Conservation (phyloP, 805 yeast genomes). For the Saccharomycopsis javanensis region DNA sequence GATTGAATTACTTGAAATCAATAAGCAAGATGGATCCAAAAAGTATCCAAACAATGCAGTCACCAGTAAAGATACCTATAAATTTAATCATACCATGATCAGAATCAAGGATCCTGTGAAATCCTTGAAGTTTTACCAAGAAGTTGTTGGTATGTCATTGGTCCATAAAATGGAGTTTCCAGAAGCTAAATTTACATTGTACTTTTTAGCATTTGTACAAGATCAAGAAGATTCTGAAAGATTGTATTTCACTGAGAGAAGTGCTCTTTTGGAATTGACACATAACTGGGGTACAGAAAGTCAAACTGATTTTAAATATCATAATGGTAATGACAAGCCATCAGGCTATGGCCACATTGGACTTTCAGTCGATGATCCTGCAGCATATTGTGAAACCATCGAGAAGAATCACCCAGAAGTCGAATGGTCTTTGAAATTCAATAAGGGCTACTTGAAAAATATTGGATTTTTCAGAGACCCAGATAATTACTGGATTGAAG, state of each 20-base stretch:
- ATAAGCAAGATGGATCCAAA: conserved; percentile 34
- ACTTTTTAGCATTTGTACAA: conserved; percentile 66
- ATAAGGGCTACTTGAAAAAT: conserved; percentile 45
- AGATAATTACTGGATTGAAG: conserved; percentile 80
- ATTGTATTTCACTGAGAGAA: conserved; percentile 37
- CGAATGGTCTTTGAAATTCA: conserved; percentile 49
- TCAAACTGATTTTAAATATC: conserved; percentile 71
- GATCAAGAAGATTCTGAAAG: conserved; percentile 30
- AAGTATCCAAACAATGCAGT: conserved; percentile 28
- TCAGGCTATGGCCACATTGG: conserved; percentile 87
- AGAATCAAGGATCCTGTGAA: conserved; percentile 77
- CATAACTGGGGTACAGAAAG: conserved; percentile 93
- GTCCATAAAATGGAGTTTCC: conserved; percentile 46
- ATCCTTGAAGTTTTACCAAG: conserved; percentile 69
- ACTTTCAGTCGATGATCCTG: conserved; percentile 57
- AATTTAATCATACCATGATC: conserved; percentile 86
- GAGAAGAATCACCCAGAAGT: conserved; percentile 35
- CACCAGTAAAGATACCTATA: conserved; percentile 27
- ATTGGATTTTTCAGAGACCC: conserved; percentile 80
- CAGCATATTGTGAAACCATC: conserved; percentile 38
- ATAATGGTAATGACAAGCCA: conserved; percentile 72
- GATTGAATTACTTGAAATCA: conserved; percentile 75
- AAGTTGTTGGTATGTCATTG: conserved; percentile 73
- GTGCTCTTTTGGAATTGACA: conserved; percentile 79
- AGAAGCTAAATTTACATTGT: conserved; percentile 72